Base-by-base conservation (phyloP, 306 rosid genomes). In the Lathyrus aphaca region DNA sequence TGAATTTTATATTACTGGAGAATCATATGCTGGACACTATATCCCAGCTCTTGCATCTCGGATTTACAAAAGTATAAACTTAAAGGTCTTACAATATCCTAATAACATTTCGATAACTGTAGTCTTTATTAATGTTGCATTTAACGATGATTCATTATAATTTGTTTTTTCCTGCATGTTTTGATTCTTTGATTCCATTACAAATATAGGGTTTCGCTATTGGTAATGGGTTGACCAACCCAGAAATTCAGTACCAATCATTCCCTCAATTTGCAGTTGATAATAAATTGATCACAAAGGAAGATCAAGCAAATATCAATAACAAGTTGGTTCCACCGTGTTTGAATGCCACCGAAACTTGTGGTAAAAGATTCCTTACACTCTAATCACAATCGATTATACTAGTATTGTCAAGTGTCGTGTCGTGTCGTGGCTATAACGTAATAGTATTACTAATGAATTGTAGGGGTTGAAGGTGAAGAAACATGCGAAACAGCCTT, bases 191-290 rank as follows among this genome's bases (percentile, higher is more conserved):
- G 38, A 48, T 44, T 51, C 10, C 4, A 4, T 2, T 18, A 58
- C 25, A 62, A 68, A 46, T 67, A 67, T 86, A 92, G 95, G 98
- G 98, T 50, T 77, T 89, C 63, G 96, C 96, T 8, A 92, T 92
- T 38, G 98, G 98, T n/a, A 92, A 92, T 45, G 96, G 96, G 14
- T 69, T 88, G 49, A 90, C 93, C 4, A 79, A 92, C 71, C 93
- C 96, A 4, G 83, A 11, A 44, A 81, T 88, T 69, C 98, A 93
- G 51, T 93, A 82, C 82, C 71, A 21, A 77, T 93, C 98, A 50
- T 90, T 88, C 72, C 38, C 89, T 15, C 93, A 90, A 18, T 93
- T 64, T 79, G 96, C 98, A 19, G 55, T 86, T 19, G 76, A 82
- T 5, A 86, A 62, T 42, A 76, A 82, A 16, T 75, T 92, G 73